phyloP scores from a whole-genome alignment of 495 filamentous ascomycete species.

The Penicillium waksmanii region DNA sequence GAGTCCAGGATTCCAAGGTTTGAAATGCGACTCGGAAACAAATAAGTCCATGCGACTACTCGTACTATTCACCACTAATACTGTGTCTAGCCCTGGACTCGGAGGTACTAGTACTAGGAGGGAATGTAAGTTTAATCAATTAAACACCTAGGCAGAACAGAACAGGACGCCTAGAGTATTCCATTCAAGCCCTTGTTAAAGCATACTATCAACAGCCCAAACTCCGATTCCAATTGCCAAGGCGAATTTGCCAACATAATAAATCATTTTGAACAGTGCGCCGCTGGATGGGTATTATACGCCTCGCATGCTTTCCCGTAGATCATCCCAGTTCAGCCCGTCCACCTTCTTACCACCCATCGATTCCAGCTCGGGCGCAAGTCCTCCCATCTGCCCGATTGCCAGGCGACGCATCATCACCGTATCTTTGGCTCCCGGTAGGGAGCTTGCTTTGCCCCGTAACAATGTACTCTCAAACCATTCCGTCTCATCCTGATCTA shows the following conservation, averaged over 20 bases:
- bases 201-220: neutral
- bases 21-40: too few species aligned
- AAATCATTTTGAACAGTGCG: conserved; percentile 15
- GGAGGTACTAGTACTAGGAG: too few species aligned
- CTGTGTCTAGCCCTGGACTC: too few species aligned
- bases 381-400: conserved; percentile 50
- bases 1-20: too few species aligned
- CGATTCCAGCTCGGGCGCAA: conserved; percentile 42
- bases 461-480: conserved; percentile 72
- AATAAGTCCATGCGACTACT: neutral
- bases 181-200: neutral
- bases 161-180: neutral
- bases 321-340: conserved; percentile 57
- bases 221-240: conserved; percentile 21
- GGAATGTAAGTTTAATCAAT: too few species aligned
- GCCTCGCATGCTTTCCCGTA: conserved; percentile 42
- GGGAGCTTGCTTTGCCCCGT: conserved; percentile 61
- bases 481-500: conserved; percentile 66
- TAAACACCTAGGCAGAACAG: too few species aligned
- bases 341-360: conserved; percentile 53
- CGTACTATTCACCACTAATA: neutral
- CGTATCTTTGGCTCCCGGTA: conserved; percentile 67
- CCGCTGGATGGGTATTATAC: conserved; percentile 24
- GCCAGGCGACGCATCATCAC: conserved; percentile 68
- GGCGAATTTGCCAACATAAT: conserved; percentile 3